Percentiles rank a stretch among this genome's conserved stretches.
Conservation (phyloP, 441 rosid species). For the Populus hybrid region DNA sequence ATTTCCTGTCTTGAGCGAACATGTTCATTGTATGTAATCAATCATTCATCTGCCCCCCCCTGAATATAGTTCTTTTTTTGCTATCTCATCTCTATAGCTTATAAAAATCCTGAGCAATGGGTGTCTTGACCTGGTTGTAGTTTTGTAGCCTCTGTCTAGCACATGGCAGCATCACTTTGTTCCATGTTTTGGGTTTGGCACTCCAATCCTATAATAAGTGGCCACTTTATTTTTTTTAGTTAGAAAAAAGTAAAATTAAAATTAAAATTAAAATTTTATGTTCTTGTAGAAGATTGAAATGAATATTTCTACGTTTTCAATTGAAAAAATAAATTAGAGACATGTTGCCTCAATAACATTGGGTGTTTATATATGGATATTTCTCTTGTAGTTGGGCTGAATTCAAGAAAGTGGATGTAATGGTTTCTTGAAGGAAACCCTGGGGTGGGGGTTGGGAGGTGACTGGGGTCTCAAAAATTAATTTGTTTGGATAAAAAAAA, state of each 20-base stretch:
- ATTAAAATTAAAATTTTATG: no score
- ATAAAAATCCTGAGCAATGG: no score
- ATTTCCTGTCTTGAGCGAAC: neutral
- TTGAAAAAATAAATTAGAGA: no score
- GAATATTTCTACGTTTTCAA: no score
- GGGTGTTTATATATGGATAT: neutral
- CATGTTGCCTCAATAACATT: neutral
- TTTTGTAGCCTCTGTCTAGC: neutral
- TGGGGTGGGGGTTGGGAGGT: neutral
- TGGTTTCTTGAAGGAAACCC: neutral
- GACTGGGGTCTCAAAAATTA: neutral
- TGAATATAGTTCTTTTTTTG: neutral
- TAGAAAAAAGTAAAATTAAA: no score
- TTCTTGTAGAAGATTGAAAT: no score
- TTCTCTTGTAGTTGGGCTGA: neutral
- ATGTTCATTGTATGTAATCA: neutral
- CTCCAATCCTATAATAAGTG: no score
- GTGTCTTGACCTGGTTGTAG: neutral
- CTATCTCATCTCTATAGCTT: neutral
- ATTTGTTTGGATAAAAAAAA: neutral
- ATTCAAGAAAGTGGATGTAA: neutral
- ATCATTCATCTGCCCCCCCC: no score
- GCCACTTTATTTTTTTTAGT: no score
- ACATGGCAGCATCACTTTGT: neutral
- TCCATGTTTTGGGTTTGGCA: no score